phyloP scores from a whole-genome alignment of 2,329 filamentous ascomycete genomes.

The Whalleya microplaca region DNA sequence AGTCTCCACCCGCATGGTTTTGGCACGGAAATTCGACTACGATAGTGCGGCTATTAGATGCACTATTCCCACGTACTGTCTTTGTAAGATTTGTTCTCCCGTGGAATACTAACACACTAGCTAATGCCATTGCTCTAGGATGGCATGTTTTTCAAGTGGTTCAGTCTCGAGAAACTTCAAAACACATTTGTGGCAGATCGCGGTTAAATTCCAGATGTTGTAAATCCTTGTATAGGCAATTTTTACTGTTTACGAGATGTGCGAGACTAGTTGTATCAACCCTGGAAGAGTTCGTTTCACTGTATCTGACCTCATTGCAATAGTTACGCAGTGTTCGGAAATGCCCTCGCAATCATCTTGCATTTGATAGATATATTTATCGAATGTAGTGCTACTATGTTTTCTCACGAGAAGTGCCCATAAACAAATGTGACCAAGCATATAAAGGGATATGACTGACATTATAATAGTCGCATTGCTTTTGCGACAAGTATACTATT shows the following conservation, averaged over 20 bases:
- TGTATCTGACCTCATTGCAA: too few relatives aligned
- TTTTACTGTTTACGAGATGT: too few relatives aligned
- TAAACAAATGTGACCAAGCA: too few relatives aligned
- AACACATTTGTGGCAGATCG: not conserved
- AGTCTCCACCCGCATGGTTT: not conserved
- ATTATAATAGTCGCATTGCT: too few relatives aligned
- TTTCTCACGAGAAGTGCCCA: too few relatives aligned
- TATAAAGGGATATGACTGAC: too few relatives aligned
- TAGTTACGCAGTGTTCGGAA: too few relatives aligned
- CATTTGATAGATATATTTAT: too few relatives aligned
- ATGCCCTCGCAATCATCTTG: too few relatives aligned
- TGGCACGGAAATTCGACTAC: not conserved
- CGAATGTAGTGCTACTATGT: too few relatives aligned
- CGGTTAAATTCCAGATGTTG: not conserved
- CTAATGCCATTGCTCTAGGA: not conserved
- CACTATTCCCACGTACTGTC: not conserved
- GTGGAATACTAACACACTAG: not conserved
- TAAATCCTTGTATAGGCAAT: not conserved
- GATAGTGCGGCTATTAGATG: not conserved
- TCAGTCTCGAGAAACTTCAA: not conserved
- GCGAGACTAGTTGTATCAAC: not conserved
- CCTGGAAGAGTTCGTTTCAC: not conserved
- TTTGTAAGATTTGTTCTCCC: not conserved
- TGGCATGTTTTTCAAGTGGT: not conserved
- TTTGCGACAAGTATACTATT: too few relatives aligned